Conservation (phyloP, 2,329 filamentous ascomycete genomes). For the Cercospora citrullina region DNA sequence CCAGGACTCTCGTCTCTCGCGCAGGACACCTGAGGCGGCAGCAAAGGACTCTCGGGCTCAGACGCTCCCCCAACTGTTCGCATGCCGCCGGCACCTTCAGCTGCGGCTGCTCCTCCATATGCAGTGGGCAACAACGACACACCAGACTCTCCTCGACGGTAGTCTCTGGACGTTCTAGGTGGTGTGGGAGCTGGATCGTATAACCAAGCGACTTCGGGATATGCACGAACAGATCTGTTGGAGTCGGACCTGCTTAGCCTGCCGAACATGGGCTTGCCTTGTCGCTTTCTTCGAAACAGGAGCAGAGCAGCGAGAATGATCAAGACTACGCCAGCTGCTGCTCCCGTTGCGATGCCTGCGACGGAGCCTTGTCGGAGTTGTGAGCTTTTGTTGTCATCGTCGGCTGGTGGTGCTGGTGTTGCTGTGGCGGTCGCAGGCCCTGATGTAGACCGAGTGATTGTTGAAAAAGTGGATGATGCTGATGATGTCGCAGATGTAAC, state of each 20-base stretch:
- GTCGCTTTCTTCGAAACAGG: slow-evolving; percentile 20
- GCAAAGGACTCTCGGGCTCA: slow-evolving; percentile 20
- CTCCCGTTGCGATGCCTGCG: slow-evolving; percentile 28
- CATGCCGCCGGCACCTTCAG: not conserved
- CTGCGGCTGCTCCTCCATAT: slow-evolving; percentile 6
- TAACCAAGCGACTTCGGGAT: slow-evolving; percentile 31
- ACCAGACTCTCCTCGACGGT: slow-evolving; percentile 3
- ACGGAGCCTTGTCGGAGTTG: slow-evolving; percentile 18
- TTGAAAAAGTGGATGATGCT: slow-evolving; percentile 5
- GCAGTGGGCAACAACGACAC: slow-evolving; percentile 1
- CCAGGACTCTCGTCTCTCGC: slow-evolving; percentile 15
- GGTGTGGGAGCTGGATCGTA: slow-evolving; percentile 31
- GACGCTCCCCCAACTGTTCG: slow-evolving; percentile 1
- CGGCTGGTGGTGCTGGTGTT: slow-evolving; percentile 10
- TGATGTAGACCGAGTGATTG: slow-evolving; percentile 14
- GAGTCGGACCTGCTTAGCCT: slow-evolving; percentile 4
- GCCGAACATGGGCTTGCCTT: slow-evolving; percentile 24
- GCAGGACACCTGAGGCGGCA: slow-evolving; percentile 18
- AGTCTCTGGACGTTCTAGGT: slow-evolving; percentile 11
- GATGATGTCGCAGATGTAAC: not conserved
- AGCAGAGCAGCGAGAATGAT: slow-evolving; percentile 22
- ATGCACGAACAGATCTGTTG: slow-evolving; percentile 18
- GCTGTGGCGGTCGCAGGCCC: not conserved
- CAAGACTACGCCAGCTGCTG: slow-evolving; percentile 25
- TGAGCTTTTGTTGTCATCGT: not conserved